These are phyloP conservation scores for Coemansia sp. DNA, from an alignment of 192 early-diverging fungal species.

Conservation along the genomic window DNA sequence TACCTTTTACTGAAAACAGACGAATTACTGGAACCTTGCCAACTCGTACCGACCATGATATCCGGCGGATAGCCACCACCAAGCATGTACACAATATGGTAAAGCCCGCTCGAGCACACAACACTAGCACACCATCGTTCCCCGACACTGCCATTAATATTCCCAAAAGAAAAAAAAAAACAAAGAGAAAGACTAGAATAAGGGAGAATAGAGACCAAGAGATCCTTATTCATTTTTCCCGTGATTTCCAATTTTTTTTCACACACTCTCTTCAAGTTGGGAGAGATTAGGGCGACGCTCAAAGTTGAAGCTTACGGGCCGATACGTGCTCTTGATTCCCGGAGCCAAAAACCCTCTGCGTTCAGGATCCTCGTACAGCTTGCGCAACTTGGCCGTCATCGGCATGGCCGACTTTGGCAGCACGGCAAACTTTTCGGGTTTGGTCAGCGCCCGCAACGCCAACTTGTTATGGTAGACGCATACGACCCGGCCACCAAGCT, in stretches of 20 bases:
- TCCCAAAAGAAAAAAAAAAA: not conserved
- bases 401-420: constrained; percentile 69
- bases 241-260: not conserved
- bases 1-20: constrained; percentile 1
- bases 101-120: not conserved
- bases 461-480: constrained; percentile 77
- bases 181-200: not conserved
- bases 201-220: not conserved
- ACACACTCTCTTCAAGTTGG: not conserved
- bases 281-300: constrained; percentile 15
- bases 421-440: constrained; percentile 74
- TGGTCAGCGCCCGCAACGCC: constrained; percentile 69
- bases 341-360: constrained; percentile 74
- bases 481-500: constrained; percentile 75
- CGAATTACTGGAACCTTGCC: not conserved
- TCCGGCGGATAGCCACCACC: not conserved
- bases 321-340: constrained; percentile 32
- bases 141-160: not conserved
- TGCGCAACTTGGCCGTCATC: constrained; percentile 58
- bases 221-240: not conserved
- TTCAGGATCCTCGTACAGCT: constrained; percentile 64
- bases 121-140: constrained; percentile 1
- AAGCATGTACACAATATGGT: not conserved
- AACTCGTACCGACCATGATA: not conserved
- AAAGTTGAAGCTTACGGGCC: constrained; percentile 40